These are phyloP conservation scores for Phaeomoniella chlamydospora DNA, from an alignment of 2,329 filamentous ascomycete genomes.

Conservation along the genomic window DNA sequence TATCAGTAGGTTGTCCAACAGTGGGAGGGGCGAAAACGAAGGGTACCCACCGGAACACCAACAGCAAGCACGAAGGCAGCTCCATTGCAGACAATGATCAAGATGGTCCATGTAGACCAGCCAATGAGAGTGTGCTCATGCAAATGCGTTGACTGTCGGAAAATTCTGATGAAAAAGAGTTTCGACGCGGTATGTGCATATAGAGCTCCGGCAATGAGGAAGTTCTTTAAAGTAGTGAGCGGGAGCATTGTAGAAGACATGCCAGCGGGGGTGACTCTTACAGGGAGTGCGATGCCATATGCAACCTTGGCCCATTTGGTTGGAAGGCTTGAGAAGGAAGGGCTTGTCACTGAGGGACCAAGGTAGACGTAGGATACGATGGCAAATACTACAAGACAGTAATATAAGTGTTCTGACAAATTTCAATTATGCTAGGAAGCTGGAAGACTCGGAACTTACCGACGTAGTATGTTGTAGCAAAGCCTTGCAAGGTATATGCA, in stretches of 20 bases:
- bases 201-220: not conserved
- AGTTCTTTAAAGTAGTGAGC: too few relatives aligned
- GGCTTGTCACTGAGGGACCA: constrained; percentile 29
- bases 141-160: constrained; percentile 19
- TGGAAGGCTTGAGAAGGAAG: constrained; percentile 32
- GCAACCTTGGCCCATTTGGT: constrained; percentile 33
- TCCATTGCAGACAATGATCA: constrained; percentile 31
- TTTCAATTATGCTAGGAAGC: too few relatives aligned
- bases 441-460: too few relatives aligned
- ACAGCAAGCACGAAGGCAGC: constrained; percentile 27
- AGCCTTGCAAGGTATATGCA: constrained; percentile 33
- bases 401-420: too few relatives aligned
- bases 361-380: constrained; percentile 36
- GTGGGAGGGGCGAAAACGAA: too few relatives aligned
- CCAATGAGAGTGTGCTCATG: constrained; percentile 31
- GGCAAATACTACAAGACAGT: constrained; percentile 31
- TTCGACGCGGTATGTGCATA: not conserved
- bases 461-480: constrained; percentile 35
- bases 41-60: constrained; percentile 24
- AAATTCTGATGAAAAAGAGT: constrained; percentile 1
- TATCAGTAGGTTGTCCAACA: too few relatives aligned
- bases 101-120: constrained; percentile 31
- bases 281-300: constrained; percentile 29
- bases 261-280: too few relatives aligned
- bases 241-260: too few relatives aligned